Base-by-base conservation (phyloP, 768 basidiomycete species). In the Lanmaoa pseudosensibilis region DNA sequence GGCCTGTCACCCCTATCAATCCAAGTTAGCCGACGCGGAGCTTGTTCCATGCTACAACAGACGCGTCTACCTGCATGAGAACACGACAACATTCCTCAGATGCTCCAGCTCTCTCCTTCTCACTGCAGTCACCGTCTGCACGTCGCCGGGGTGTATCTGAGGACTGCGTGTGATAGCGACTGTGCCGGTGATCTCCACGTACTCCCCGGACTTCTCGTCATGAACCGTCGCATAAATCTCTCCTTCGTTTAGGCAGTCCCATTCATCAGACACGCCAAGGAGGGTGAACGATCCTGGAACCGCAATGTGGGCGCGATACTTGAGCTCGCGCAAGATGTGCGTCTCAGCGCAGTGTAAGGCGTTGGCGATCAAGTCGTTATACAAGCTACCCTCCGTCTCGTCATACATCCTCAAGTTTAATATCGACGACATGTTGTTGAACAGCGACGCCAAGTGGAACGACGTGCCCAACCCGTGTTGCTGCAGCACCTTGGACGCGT, bases 231-330 rank as follows among this genome's bases (percentile, higher is more conserved):
- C 79, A 55, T 75, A 84, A 40, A 84, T 76, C 57, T 82, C 76
- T 6, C 79, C 76, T 56, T 78, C 77, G 2, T 57, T 59, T 8
- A 83, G 65, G 56, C 77, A 79, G 21, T 72, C 70, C 73, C 77
- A 77, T 40, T 80, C 79, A 58, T 84, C 83, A 8, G 77, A 75
- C 16, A 84, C 80, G 0, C 83, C 83, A 27, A 83, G 77, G 2
- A 84, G 69, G 0, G 82, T 83, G 43, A 68, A 78, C 33, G 76
- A 78, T 8, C 70, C 76, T 1, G 81, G 80, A 5, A 84, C 74
- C 1, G 73, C 74, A 33, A 84, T 83, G 39, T 78, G 77, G 3
- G 76, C 82, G 13, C 77, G 74, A 56, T 78, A 77, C 62, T 83
- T 83, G 64, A 84, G 70, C 47, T 79, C 77, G 7, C 83, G 75